Base-by-base conservation (phyloP, 768 basidiomycete genomes). In the Amanita pseudoporphyria region DNA sequence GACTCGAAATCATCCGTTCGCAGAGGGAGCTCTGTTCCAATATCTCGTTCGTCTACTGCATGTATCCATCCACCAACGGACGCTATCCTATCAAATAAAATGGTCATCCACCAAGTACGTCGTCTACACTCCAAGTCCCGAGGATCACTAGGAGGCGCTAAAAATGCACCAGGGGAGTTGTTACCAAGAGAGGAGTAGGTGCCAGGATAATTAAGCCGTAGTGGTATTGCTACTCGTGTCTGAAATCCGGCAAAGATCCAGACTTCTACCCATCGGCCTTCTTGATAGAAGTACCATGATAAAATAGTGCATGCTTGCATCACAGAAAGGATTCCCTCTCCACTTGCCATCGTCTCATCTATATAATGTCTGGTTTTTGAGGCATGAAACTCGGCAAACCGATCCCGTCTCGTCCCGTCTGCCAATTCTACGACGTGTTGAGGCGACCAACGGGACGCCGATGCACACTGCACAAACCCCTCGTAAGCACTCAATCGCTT, bases 241-340 rank as follows among this genome's bases (percentile, higher is more conserved):
- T 89, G 85, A 58, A 90, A 90, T 10, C 78, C 86, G 16, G 89
- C 87, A 64, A 89, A 89, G 35, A 90, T 85, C 89, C 89, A 91
- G 3, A 91, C 84, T 65, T 92, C 89, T 7, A 91, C 88, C 89
- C 89, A 79, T 48, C 87, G 75, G 2, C 89, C 88, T 64, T 91
- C 89, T 50, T 88, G 84, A 60, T 90, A 92, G 56, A 91, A 90
- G 65, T 88, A 91, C 89, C 89, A 92, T 1, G 86, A 87, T 14
- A 92, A 76, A 19, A 92, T 68, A 53, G 84, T 83, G 58, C 88
- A 89, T 5, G 89, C 89, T 61, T 91, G 87, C 76, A 91, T 78
- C 7, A 91, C 87, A 5, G 78, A 77, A 62, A 92, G 89, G 49
- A 91, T 90, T 56, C 90, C 84, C 63, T 85, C 80, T 33, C 88